A percentile compares a stretch with the other conserved stretches of the same genome.
These are phyloP conservation scores for Huiozyma naganishii DNA, from an alignment of 805 yeast species.

Conservation along the genomic window DNA sequence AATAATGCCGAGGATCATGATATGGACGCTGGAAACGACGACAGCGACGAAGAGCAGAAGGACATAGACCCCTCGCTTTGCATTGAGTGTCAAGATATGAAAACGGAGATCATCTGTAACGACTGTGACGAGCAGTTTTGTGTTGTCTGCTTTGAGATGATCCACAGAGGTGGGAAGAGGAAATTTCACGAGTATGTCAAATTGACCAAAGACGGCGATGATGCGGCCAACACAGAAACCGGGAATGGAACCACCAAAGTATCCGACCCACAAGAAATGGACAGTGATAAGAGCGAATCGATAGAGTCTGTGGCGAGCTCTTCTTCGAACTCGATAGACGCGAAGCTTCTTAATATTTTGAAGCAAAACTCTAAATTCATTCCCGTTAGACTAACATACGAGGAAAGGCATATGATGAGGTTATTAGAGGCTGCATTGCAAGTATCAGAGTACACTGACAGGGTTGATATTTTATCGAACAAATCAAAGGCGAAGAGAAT, in stretches of 20 bases:
- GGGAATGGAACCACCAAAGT: constrained; percentile 14
- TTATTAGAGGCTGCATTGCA: constrained; percentile 65
- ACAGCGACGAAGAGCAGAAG: constrained; percentile 20
- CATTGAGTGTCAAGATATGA: constrained; percentile 66
- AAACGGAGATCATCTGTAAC: constrained; percentile 48
- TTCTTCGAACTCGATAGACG: constrained; percentile 15
- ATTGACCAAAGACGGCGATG: constrained; percentile 8
- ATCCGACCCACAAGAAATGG: constrained; percentile 1
- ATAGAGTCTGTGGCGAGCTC: not conserved
- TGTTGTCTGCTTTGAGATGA: constrained; percentile 54
- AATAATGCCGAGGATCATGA: constrained; percentile 12
- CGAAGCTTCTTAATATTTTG: constrained; percentile 29
- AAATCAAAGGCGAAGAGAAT: constrained; percentile 61
- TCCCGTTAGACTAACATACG: constrained; percentile 57
- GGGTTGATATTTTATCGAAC: constrained; percentile 59
- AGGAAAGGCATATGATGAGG: constrained; percentile 58
- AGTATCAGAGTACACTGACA: constrained; percentile 72
- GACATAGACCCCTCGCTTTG: constrained; percentile 36
- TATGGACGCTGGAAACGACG: constrained; percentile 3
- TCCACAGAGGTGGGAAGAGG: constrained; percentile 60
- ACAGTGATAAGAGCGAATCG: not conserved
- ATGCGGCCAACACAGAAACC: constrained; percentile 16
- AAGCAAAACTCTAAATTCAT: constrained; percentile 41
- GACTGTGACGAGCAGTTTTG: constrained; percentile 62
- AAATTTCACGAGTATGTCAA: constrained; percentile 33